phyloP scores from a whole-genome alignment of 2,329 filamentous ascomycete genomes.

The Cytospora piceicola region DNA sequence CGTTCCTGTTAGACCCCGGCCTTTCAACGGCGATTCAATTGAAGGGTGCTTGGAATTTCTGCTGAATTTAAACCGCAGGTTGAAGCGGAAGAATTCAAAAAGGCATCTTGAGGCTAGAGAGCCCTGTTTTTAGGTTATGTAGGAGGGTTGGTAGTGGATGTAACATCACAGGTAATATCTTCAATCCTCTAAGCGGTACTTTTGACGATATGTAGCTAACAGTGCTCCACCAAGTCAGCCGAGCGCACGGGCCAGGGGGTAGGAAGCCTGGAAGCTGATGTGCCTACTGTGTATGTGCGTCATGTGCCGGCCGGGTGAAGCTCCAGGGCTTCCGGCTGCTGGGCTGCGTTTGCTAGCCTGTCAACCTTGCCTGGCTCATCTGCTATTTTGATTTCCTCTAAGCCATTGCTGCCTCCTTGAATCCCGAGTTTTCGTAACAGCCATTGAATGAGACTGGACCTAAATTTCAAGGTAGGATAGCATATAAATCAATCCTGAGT shows the following conservation, averaged over 20 bases:
- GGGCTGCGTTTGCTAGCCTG: no score
- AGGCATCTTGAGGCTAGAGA: not conserved
- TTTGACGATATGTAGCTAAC: not conserved
- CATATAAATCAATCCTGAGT: not conserved
- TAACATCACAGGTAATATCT: not conserved
- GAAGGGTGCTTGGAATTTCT: not conserved
- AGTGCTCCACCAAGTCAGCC: not conserved
- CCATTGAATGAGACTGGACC: not conserved
- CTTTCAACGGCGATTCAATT: not conserved
- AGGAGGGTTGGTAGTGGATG: not conserved
- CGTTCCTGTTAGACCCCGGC: not conserved
- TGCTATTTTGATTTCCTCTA: no score
- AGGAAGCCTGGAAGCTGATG: not conserved
- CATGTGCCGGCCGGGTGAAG: constrained; percentile 1
- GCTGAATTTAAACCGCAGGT: not conserved
- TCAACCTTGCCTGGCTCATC: not conserved
- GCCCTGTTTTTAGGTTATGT: not conserved
- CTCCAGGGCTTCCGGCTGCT: not conserved
- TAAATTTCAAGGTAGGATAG: not conserved
- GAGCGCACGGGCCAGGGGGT: not conserved
- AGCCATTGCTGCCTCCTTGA: not conserved
- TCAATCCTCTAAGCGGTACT: not conserved
- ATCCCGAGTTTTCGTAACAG: not conserved
- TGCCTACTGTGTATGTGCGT: not conserved
- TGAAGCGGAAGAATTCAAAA: not conserved